Percentiles rank a stretch among this genome's conserved stretches.
Conservation (phyloP, 371 early-diverging fungal species). For the Apophysomyces variabilis region DNA sequence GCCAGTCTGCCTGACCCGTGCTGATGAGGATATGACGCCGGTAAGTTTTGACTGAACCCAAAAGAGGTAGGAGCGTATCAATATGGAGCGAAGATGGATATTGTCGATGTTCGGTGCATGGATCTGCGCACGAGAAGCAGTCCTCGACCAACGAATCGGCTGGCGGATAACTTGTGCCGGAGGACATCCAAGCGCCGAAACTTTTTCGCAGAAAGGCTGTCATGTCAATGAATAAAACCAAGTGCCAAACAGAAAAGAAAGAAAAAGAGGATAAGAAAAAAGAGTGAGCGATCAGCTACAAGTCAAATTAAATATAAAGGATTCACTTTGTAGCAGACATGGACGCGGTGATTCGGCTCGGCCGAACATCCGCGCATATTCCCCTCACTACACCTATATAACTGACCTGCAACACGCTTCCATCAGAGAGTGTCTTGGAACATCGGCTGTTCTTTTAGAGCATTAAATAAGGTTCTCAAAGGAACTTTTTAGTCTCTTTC, state of each 20-base stretch:
- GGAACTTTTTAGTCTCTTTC: no score
- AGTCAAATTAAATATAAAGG: neutral
- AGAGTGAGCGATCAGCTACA: neutral
- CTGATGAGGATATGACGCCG: slow-evolving; percentile 71
- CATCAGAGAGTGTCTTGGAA: no score
- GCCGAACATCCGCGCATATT: slow-evolving; percentile 3
- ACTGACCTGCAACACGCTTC: no score
- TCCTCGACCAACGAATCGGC: slow-evolving; percentile 31
- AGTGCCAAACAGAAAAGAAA: neutral
- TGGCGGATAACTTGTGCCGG: slow-evolving; percentile 27
- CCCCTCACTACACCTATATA: no score
- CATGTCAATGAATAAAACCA: neutral
- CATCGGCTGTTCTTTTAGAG: no score
- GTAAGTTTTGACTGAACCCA: slow-evolving; percentile 76
- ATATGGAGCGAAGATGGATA: slow-evolving; percentile 73
- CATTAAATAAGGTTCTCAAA: no score
- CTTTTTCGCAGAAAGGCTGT: neutral
- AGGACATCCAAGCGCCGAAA: neutral
- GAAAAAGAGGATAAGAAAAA: neutral
- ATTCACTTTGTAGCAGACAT: neutral
- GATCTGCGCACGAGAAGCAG: slow-evolving; percentile 50
- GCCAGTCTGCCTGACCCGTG: slow-evolving; percentile 70
- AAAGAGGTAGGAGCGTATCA: slow-evolving; percentile 53
- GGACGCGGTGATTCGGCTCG: slow-evolving; percentile 10
- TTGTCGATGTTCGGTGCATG: slow-evolving; percentile 62